Conservation (phyloP, 495 filamentous ascomycete genomes). For the Zalerion maritima region DNA sequence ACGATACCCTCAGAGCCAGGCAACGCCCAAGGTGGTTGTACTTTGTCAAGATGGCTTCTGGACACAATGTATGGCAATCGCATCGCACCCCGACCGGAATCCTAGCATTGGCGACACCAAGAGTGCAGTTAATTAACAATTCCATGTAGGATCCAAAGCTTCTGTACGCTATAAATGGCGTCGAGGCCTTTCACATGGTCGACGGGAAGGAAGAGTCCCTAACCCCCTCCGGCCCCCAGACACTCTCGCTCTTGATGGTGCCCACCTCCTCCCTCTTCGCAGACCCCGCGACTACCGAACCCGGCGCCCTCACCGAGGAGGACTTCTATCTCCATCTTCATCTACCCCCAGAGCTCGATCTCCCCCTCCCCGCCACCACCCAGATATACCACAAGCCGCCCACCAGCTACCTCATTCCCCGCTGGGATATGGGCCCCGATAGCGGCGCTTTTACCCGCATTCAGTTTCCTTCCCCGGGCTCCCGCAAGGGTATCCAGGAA, state of each 20-base stretch:
- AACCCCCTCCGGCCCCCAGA: slow-evolving; percentile 75
- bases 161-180: slow-evolving; percentile 71
- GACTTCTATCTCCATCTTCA: slow-evolving; percentile 93
- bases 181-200: slow-evolving; percentile 75
- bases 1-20: slow-evolving; percentile 4
- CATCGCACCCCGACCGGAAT: neutral
- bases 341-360: slow-evolving; percentile 83
- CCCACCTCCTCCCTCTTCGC: slow-evolving; percentile 63
- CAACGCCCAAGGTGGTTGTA: slow-evolving; percentile 1
- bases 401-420: slow-evolving; percentile 75
- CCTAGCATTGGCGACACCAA: slow-evolving; percentile 3
- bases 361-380: slow-evolving; percentile 79
- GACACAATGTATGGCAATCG: slow-evolving; percentile 32
- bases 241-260: slow-evolving; percentile 84
- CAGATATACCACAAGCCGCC: slow-evolving; percentile 92
- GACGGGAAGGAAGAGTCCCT: slow-evolving; percentile 72
- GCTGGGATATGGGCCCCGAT: slow-evolving; percentile 80
- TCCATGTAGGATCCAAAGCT: slow-evolving; percentile 51
- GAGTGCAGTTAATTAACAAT: slow-evolving; percentile 5
- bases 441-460: slow-evolving; percentile 81
- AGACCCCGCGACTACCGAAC: slow-evolving; percentile 39
- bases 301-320: slow-evolving; percentile 54
- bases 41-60: slow-evolving; percentile 25
- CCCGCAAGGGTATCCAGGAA: slow-evolving; percentile 60
- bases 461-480: slow-evolving; percentile 65